These are phyloP conservation scores for Elsinoe necatrix DNA, from an alignment of 2,329 filamentous ascomycete species.

Conservation along the genomic window DNA sequence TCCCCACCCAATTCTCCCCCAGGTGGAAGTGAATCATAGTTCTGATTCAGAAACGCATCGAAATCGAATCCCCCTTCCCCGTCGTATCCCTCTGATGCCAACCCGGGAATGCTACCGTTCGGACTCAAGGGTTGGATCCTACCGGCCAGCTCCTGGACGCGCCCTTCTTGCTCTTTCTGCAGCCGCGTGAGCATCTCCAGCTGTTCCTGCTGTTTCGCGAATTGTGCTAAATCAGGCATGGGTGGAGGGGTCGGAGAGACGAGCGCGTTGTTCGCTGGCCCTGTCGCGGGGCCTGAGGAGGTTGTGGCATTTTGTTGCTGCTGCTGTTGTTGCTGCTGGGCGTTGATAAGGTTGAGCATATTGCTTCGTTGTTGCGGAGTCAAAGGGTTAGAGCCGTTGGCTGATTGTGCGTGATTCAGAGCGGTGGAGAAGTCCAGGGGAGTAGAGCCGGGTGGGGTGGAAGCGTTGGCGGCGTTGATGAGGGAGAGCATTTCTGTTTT, in stretches of 20 bases:
- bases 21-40: conserved; percentile 23
- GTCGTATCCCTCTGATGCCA: conserved; percentile 38
- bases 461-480: conserved; percentile 39
- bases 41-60: conserved; percentile 47
- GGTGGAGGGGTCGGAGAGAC: conserved; percentile 47
- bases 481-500: conserved; percentile 44
- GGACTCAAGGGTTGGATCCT: conserved; percentile 73
- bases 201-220: conserved; percentile 63
- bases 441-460: conserved; percentile 28
- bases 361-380: conserved; percentile 41
- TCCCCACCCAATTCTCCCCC: no score
- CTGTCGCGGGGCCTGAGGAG: conserved; percentile 22
- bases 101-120: conserved; percentile 65
- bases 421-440: conserved; percentile 39
- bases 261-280: conserved; percentile 46
- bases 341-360: conserved; percentile 39
- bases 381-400: conserved; percentile 38
- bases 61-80: conserved; percentile 42
- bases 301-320: conserved; percentile 24
- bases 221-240: conserved; percentile 51
- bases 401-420: conserved; percentile 41
- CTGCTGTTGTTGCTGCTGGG: conserved; percentile 35
- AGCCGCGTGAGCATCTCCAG: conserved; percentile 71
- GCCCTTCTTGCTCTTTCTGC: conserved; percentile 68
- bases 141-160: conserved; percentile 65